These are phyloP conservation scores for Podila clonocystis DNA, from an alignment of 192 early-diverging fungal genomes.

Conservation along the genomic window DNA sequence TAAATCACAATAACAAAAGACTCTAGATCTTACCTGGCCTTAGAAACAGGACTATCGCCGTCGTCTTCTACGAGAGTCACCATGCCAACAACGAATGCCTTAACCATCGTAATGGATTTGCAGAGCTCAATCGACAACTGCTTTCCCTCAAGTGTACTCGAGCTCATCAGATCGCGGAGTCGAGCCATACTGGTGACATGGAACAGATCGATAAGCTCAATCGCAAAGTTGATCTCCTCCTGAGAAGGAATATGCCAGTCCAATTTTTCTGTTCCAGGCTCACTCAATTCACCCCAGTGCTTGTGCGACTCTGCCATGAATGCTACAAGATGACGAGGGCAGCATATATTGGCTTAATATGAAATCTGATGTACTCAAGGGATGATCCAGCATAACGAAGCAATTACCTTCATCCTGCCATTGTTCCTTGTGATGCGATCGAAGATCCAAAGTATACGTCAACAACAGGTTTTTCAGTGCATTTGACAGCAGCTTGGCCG, in stretches of 20 bases:
- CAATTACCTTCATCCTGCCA: conserved; percentile 68
- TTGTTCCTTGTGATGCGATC: conserved; percentile 55
- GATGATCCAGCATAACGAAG: no score
- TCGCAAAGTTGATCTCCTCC: conserved; percentile 73
- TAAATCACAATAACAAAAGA: background rate
- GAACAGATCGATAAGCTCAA: conserved; percentile 69
- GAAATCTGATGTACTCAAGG: no score
- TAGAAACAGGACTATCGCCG: conserved; percentile 49
- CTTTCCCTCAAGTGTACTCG: conserved; percentile 44
- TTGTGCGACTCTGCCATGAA: conserved; percentile 74
- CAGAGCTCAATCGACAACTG: conserved; percentile 61
- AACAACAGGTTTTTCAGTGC: conserved; percentile 56
- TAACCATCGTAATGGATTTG: conserved; percentile 55
- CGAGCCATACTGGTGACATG: conserved; percentile 53
- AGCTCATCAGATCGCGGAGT: conserved; percentile 55
- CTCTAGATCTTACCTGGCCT: conserved; percentile 43
- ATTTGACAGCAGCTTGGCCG: conserved; percentile 66
- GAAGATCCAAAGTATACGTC: conserved; percentile 69
- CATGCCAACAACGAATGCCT: conserved; percentile 66
- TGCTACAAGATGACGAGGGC: conserved; percentile 22
- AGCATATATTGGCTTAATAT: no score
- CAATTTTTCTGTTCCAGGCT: conserved; percentile 64
- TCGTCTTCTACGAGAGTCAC: conserved; percentile 64
- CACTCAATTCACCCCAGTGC: conserved; percentile 77
- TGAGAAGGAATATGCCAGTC: conserved; percentile 83